A percentile compares a stretch with the other conserved stretches of the same genome.
phyloP scores from a whole-genome alignment of 2,329 filamentous ascomycete genomes.

The Alternaria brassicicola region DNA sequence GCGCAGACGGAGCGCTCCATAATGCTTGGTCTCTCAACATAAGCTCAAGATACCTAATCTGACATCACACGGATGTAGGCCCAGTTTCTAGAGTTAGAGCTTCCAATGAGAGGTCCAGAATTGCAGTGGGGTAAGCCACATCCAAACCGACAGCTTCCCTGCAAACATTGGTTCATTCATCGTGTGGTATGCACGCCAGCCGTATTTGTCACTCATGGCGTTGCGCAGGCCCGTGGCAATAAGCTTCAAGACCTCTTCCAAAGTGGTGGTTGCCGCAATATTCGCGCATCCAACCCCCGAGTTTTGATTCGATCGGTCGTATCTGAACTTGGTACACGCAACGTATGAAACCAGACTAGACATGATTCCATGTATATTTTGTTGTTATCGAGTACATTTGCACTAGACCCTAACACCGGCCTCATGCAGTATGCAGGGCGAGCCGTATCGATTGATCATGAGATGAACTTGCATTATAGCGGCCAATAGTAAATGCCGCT shows the following conservation, averaged over 20 bases:
- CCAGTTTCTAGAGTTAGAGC: not conserved
- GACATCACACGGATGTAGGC: not conserved
- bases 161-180: not conserved
- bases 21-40: not conserved
- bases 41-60: not conserved
- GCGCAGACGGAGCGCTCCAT: not conserved
- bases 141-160: not conserved
- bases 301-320: not conserved
- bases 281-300: not conserved
- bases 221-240: not conserved
- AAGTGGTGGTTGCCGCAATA: not conserved
- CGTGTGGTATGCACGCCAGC: not conserved
- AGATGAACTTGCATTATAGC: constrained; percentile 10
- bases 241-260: not conserved
- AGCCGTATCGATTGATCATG: not conserved
- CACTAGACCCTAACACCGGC: not conserved
- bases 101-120: not conserved
- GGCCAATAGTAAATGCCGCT: constrained; percentile 5
- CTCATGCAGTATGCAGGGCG: constrained; percentile 12
- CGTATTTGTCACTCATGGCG: not conserved
- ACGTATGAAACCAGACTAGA: not conserved
- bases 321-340: not conserved
- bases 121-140: not conserved
- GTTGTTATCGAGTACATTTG: constrained; percentile 5
- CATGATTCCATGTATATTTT: not conserved